Conservation (phyloP, 306 rosid genomes). For the Styphnolobium japonicum region DNA sequence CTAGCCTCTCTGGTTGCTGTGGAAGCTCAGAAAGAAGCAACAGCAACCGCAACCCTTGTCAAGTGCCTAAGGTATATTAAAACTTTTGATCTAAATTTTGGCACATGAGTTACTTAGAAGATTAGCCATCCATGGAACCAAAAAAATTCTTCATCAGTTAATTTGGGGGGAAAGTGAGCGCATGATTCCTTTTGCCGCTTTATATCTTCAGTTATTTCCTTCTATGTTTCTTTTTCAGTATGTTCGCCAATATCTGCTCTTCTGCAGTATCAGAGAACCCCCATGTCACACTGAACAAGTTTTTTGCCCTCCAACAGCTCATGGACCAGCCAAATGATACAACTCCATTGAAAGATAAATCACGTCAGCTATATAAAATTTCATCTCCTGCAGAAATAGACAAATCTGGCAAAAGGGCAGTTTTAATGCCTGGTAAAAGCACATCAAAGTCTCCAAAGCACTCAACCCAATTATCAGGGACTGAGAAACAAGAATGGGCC, state of each 20-base stretch:
- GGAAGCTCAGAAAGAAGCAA: conserved; percentile 91
- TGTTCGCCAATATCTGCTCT: conserved; percentile 66
- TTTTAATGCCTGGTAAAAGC: conserved; percentile 32
- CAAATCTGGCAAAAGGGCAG: conserved; percentile 43
- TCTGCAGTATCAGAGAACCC: conserved; percentile 73
- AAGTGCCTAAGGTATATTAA: conserved; percentile 72
- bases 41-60: conserved; percentile 62
- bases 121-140: neutral
- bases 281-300: conserved; percentile 62
- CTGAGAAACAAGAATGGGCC: conserved; percentile 85
- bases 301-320: conserved; percentile 70
- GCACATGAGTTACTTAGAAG: neutral
- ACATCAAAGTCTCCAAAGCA: conserved; percentile 44
- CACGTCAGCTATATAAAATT: conserved; percentile 35
- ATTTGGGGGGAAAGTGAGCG: neutral
- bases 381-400: conserved; percentile 44
- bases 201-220: neutral
- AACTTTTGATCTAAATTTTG: neutral
- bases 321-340: conserved; percentile 52
- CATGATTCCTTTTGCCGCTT: neutral
- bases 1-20: conserved; percentile 71
- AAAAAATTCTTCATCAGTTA: neutral
- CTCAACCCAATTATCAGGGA: conserved; percentile 36
- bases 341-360: conserved; percentile 47
- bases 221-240: conserved; percentile 41